Evolutionary conservation across 148 eudicot species (phyloP), one percentile per base, ranked within the genome.

Genomic region (Rhododendron griersonianum): DNA sequence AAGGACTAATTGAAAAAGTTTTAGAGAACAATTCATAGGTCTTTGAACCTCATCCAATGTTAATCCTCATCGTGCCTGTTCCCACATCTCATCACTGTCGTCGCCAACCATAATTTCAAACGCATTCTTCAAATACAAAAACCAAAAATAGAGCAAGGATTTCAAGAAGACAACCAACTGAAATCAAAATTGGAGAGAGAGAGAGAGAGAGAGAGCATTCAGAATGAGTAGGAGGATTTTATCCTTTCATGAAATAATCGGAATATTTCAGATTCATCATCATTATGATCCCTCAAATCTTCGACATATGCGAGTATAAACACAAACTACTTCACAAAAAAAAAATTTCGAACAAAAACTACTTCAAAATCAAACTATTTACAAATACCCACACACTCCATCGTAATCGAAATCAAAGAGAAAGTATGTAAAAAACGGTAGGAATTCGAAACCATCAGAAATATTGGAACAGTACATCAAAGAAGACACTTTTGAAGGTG

Each of bases 221-320:
- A 87, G 88, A 53, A 87, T 83, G 88, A 87, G 88, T 83, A 87
- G 88, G 88, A 87, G 88, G 88, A 44, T 82, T 59, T 47, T 61
- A 87, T 87, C 86, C 88, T 67, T 81, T 87, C 85, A 87, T 61
- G 78, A 83, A 77, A 39, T 4, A 6, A 84, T 48, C 65, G 86
- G 86, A 77, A 83, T 61, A 45, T 69, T 23, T 23, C 23, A 33
- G 19, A 71, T 71, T 75, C 7, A 35, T 87, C 88, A 83, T 87
- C 88, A 83, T 47, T 61, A 87, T 83, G 82, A 83, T 45, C 82
- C 39, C 11, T 45, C 45, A 23, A 44, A 35, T 59, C 84, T 81
- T 48, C 78, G 11, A 45, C 83, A 75, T 18, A 48, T 0, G 53
- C 33, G 30, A 1, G 2, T 21, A 23, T 21, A 25, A 65, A 25